phyloP scores from a whole-genome alignment of 2,329 filamentous ascomycete species.

The Ascochyta koolunga region DNA sequence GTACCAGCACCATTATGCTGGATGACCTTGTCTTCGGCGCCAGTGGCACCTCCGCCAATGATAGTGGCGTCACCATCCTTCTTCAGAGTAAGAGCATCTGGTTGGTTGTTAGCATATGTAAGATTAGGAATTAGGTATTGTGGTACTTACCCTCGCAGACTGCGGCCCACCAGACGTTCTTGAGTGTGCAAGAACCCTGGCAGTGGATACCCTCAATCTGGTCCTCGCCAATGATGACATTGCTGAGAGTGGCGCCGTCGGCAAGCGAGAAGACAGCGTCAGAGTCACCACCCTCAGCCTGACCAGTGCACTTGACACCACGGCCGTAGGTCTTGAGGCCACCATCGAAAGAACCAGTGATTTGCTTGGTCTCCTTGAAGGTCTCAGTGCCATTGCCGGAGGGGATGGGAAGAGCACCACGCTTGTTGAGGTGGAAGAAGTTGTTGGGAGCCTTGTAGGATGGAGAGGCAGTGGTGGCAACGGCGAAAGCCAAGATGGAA shows the following conservation, averaged over 20 bases:
- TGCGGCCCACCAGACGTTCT: conserved; percentile 51
- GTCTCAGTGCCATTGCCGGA: conserved; percentile 29
- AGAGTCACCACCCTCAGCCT: conserved; percentile 50
- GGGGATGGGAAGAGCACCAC: conserved; percentile 30
- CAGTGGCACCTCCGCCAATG: conserved; percentile 48
- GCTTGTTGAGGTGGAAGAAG: conserved; percentile 27
- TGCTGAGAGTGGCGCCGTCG: conserved; percentile 56
- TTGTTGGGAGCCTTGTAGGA: conserved; percentile 19
- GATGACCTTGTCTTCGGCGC: conserved; percentile 48
- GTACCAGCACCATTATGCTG: conserved; percentile 50
- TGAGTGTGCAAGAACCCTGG: conserved; percentile 54
- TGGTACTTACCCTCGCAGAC: conserved; percentile 42
- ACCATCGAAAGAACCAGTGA: conserved; percentile 32
- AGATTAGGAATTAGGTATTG: background rate
- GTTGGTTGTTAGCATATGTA: background rate
- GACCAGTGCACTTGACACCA: conserved; percentile 44
- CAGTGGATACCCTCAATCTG: conserved; percentile 46
- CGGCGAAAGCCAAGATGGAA: conserved; percentile 29
- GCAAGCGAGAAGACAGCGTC: conserved; percentile 60
- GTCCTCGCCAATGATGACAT: conserved; percentile 59
- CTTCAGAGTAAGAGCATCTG: conserved; percentile 43
- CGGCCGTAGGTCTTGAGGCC: conserved; percentile 33
- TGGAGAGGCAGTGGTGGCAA: conserved; percentile 28
- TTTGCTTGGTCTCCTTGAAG: conserved; percentile 19
- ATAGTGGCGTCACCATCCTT: conserved; percentile 40